Evolutionary conservation across 805 yeast species (phyloP).

Genomic region (Debaryomyces hansenii): DNA sequence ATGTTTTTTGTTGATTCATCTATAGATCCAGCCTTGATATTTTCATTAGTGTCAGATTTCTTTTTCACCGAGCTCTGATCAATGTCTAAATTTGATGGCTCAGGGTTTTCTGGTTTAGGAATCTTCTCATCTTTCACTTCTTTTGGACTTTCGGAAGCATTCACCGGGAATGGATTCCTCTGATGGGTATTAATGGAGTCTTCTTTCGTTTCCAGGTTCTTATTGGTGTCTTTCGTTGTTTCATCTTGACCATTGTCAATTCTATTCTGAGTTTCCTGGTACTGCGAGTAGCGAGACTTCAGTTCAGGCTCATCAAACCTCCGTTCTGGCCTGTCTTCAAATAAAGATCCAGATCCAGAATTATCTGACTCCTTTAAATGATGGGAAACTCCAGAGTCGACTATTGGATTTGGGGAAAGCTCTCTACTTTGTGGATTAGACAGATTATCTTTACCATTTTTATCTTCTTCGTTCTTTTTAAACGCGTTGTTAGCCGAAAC

Average conservation of each 20-base stretch:
- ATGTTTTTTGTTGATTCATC: not conserved
- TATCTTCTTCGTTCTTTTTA: not conserved
- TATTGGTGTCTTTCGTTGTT: too few relatives aligned
- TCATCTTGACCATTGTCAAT: too few relatives aligned
- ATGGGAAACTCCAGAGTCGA: not conserved
- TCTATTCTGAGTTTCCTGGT: too few relatives aligned
- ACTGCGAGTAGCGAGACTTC: not conserved
- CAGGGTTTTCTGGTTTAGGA: too few relatives aligned
- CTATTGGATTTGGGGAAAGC: too few relatives aligned
- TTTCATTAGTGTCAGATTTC: not conserved
- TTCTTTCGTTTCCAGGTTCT: too few relatives aligned
- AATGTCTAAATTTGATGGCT: not conserved
- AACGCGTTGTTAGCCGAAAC: not conserved
- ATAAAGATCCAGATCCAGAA: not conserved
- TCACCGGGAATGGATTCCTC: too few relatives aligned
- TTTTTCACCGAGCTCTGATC: not conserved
- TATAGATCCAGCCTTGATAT: not conserved
- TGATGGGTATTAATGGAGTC: too few relatives aligned
- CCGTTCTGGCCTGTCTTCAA: conserved; percentile 1
- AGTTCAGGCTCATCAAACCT: conserved; percentile 1
- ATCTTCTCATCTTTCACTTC: too few relatives aligned
- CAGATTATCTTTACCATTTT: not conserved
- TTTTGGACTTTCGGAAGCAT: too few relatives aligned
- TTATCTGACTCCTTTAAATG: not conserved
- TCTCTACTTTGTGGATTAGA: not conserved